Conservation (phyloP, 805 yeast species). For the Schwanniomyces vanrijiae region DNA sequence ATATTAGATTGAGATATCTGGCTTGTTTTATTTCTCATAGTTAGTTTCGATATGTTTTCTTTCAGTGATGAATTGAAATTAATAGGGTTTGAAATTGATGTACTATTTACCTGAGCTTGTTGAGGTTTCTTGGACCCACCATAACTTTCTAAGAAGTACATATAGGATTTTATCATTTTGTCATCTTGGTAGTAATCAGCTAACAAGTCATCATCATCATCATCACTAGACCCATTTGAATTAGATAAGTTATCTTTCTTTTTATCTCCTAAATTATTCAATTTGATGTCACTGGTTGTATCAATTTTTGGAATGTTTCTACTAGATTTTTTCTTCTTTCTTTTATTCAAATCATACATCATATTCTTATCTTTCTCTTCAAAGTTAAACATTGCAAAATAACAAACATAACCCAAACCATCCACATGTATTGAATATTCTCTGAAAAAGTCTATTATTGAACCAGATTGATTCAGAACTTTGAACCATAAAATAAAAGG, state of each 20-base stretch:
- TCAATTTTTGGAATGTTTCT: constrained; percentile 7
- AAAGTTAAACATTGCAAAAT: constrained; percentile 88
- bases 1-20: constrained; percentile 4
- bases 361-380: constrained; percentile 55
- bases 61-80: background rate
- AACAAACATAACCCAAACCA: constrained; percentile 92
- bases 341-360: constrained; percentile 33
- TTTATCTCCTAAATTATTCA: constrained; percentile 12
- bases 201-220: constrained; percentile 13
- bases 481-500: constrained; percentile 91
- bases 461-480: constrained; percentile 68
- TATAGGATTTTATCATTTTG: constrained; percentile 88
- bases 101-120: constrained; percentile 1
- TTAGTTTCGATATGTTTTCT: background rate
- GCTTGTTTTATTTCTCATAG: constrained; percentile 3
- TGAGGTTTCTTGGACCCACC: constrained; percentile 24
- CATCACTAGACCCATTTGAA: constrained; percentile 8
- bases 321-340: constrained; percentile 11
- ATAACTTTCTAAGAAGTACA: constrained; percentile 85
- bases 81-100: background rate
- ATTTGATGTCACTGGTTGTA: constrained; percentile 12
- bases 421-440: constrained; percentile 89
- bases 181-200: constrained; percentile 58
- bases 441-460: constrained; percentile 85
- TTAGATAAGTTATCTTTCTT: constrained; percentile 10